Evolutionary conservation across 495 filamentous ascomycete species (phyloP).

Genomic region (Mycothermus thermophilus): DNA sequence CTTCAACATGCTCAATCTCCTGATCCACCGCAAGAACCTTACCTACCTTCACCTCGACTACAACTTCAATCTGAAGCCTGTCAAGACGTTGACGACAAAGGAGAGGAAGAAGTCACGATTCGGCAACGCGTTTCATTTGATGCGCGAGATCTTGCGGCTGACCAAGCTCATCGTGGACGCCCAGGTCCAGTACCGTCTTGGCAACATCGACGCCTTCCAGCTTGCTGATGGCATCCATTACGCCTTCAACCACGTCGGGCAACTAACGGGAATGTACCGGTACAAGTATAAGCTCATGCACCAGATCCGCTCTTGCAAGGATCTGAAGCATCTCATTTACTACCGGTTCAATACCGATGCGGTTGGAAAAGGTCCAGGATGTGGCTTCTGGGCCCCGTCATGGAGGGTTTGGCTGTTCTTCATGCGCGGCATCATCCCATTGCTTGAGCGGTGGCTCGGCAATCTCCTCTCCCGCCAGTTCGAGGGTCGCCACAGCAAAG

Average conservation of each 20-base stretch:
- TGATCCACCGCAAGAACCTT: constrained; percentile 97
- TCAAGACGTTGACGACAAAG: constrained; percentile 97
- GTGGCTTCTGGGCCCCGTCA: constrained; percentile 98
- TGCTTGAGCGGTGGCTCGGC: constrained; percentile 94
- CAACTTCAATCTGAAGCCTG: constrained; percentile 99
- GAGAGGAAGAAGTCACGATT: constrained; percentile 99
- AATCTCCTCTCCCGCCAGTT: constrained; percentile 96
- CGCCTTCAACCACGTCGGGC: constrained; percentile 98
- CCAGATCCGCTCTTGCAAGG: constrained; percentile 97
- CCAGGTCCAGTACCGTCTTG: constrained; percentile 93
- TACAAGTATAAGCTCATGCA: constrained; percentile 99
- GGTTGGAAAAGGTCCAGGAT: constrained; percentile 95
- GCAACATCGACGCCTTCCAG: constrained; percentile 98
- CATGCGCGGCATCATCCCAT: constrained; percentile 94
- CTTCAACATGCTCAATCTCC: constrained; percentile 97
- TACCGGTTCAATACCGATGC: constrained; percentile 98
- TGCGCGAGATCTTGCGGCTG: constrained; percentile 95
- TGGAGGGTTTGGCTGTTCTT: constrained; percentile 99
- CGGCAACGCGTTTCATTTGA: constrained; percentile 97
- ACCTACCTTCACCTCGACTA: constrained; percentile 98
- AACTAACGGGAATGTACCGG: constrained; percentile 98
- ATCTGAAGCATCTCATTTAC: constrained; percentile 98
- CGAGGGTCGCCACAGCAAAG: constrained; percentile 97
- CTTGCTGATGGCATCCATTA: constrained; percentile 97
- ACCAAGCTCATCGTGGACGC: constrained; percentile 98